phyloP scores from a whole-genome alignment of 306 rosid genomes.

The Medicago truncatula region MtrunA17r5.0-ANR NC_053042.1:45226501-45227000 shows the following conservation, averaged over 20 bases:
- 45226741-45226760: slow-evolving; percentile 45
- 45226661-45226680: slow-evolving; percentile 42
- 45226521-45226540: slow-evolving; percentile 51
- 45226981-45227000: slow-evolving; percentile 57
- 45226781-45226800: slow-evolving; percentile 36
- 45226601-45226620: slow-evolving; percentile 56
- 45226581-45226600: slow-evolving; percentile 37
- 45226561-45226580: slow-evolving; percentile 42
- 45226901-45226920: slow-evolving; percentile 27
- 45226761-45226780: slow-evolving; percentile 38
- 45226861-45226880: slow-evolving; percentile 24
- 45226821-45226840: slow-evolving; percentile 42
- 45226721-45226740: slow-evolving; percentile 38
- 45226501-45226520: slow-evolving; percentile 41
- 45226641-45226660: slow-evolving; percentile 39
- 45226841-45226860: slow-evolving; percentile 37
- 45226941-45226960: slow-evolving; percentile 54
- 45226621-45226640: slow-evolving; percentile 44
- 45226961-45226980: slow-evolving; percentile 50
- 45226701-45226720: slow-evolving; percentile 41
- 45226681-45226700: slow-evolving; percentile 39
- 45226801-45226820: slow-evolving; percentile 45
- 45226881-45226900: slow-evolving; percentile 63
- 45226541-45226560: slow-evolving; percentile 48
- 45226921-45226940: slow-evolving; percentile 53